phyloP scores from a whole-genome alignment of 2,329 filamentous ascomycete genomes.

The Metarhizium guizhouense region DNA sequence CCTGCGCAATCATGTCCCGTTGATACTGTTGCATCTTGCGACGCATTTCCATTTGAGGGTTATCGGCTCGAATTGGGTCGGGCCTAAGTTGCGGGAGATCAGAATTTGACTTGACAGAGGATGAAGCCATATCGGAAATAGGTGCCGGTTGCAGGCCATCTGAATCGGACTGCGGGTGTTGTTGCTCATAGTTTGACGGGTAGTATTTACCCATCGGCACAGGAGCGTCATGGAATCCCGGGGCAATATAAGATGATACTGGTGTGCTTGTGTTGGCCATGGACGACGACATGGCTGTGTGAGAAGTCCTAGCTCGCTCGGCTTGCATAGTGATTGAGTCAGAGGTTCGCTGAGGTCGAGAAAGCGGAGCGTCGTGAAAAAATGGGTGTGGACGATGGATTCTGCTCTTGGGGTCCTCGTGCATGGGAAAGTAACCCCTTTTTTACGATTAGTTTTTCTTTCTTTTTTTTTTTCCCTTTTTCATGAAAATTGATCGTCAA shows the following conservation, averaged over 20 bases:
- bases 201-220: conserved; percentile 55
- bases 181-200: conserved; percentile 49
- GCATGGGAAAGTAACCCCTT: conserved; percentile 53
- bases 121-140: conserved; percentile 19
- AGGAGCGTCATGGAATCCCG: conserved; percentile 35
- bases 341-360: conserved; percentile 25
- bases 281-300: conserved; percentile 13
- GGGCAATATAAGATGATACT: conserved; percentile 42
- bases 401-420: conserved; percentile 42
- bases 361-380: conserved; percentile 30
- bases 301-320: conserved; percentile 11
- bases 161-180: conserved; percentile 9
- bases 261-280: conserved; percentile 28
- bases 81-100: conserved; percentile 17
- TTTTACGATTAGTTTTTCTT: neutral
- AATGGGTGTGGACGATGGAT: conserved; percentile 45
- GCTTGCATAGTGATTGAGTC: conserved; percentile 19
- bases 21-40: conserved; percentile 49
- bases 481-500: neutral
- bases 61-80: conserved; percentile 8
- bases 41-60: conserved; percentile 34
- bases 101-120: conserved; percentile 25
- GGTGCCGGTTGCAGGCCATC: conserved; percentile 9
- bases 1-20: conserved; percentile 52
- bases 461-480: too few species aligned